Conservation (phyloP, 2,329 filamentous ascomycete species). For the Trichophaea hybrida region DNA sequence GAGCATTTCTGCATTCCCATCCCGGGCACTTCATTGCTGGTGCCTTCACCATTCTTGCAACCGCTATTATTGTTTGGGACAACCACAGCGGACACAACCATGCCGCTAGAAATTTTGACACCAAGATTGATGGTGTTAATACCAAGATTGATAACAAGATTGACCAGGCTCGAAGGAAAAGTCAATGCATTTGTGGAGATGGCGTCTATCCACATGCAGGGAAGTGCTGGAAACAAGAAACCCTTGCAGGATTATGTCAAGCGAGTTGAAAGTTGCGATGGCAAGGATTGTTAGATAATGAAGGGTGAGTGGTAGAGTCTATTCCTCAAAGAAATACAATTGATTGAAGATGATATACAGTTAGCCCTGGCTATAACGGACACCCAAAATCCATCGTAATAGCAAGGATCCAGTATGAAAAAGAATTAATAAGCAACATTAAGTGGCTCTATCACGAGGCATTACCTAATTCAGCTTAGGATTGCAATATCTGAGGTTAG, state of each 20-base stretch:
- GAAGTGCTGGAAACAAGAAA: background rate
- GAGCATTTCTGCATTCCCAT: background rate
- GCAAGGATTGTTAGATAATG: background rate
- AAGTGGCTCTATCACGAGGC: too few relatives aligned
- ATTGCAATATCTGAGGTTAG: too few relatives aligned
- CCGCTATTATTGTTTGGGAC: too few relatives aligned
- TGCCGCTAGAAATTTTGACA: background rate
- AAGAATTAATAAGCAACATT: too few relatives aligned
- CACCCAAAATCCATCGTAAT: too few relatives aligned
- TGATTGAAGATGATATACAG: background rate
- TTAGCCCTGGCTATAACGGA: too few relatives aligned
- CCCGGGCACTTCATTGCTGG: too few relatives aligned
- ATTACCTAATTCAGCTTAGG: too few relatives aligned
- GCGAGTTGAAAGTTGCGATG: background rate
- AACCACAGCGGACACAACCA: background rate
- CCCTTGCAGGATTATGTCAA: background rate
- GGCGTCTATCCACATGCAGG: background rate
- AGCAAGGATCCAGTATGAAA: too few relatives aligned
- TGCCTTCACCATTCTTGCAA: too few relatives aligned
- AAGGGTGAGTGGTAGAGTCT: background rate
- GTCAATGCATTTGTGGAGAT: background rate
- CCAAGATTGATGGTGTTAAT: background rate
- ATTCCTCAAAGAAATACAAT: background rate
- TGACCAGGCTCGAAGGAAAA: background rate
- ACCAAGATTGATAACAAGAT: too few relatives aligned